These are phyloP conservation scores for Pleurotus djamor DNA, from an alignment of 768 basidiomycete genomes.

Conservation along the genomic window DNA sequence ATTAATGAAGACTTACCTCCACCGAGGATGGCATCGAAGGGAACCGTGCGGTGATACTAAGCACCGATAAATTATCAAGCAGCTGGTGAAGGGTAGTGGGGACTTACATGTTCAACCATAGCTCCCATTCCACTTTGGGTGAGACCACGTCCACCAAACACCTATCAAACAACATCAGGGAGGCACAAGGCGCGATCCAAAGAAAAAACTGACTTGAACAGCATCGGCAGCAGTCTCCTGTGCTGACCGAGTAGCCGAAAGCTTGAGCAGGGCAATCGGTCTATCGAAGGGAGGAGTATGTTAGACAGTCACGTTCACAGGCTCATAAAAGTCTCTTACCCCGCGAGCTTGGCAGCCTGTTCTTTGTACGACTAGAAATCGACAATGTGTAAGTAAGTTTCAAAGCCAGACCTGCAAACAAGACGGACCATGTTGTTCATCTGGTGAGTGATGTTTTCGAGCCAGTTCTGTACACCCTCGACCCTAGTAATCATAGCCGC, in stretches of 20 bases:
- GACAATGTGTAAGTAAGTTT: not conserved
- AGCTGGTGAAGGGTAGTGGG: constrained; percentile 11
- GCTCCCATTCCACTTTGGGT: constrained; percentile 76
- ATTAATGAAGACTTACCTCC: constrained; percentile 39
- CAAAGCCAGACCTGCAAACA: not conserved
- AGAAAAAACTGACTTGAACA: constrained; percentile 47
- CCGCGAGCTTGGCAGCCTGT: constrained; percentile 73
- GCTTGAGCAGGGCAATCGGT: constrained; percentile 71
- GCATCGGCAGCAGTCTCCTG: constrained; percentile 69
- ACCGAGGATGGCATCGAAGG: constrained; percentile 72
- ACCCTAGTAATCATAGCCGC: constrained; percentile 71
- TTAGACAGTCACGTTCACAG: not conserved
- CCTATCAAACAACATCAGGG: constrained; percentile 24
- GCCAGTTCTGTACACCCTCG: constrained; percentile 75
- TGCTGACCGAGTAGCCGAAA: constrained; percentile 58
- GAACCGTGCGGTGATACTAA: constrained; percentile 62
- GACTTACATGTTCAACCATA: constrained; percentile 61
- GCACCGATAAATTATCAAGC: not conserved
- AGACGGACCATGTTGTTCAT: constrained; percentile 75
- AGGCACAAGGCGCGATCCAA: not conserved
- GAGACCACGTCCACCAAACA: constrained; percentile 87
- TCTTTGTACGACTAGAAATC: constrained; percentile 59
- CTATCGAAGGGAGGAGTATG: constrained; percentile 24
- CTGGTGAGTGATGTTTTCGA: constrained; percentile 83
- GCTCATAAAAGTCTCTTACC: constrained; percentile 33